Conservation (phyloP, 352 stramenopile species). For the Globisporangium barbulae region DNA sequence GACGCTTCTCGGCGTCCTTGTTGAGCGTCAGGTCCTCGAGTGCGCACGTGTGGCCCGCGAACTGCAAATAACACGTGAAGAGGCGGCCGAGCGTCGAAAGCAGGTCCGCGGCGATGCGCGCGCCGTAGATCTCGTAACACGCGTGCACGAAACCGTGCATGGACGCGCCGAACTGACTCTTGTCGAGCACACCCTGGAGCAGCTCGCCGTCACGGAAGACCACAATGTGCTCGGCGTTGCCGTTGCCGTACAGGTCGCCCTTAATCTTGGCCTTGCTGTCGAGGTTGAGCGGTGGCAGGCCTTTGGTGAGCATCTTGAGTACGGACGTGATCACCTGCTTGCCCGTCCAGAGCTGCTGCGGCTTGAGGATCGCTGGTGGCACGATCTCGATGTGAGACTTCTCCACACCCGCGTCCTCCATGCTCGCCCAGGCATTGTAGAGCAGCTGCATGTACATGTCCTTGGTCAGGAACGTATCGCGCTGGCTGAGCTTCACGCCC, state of each 20-base stretch:
- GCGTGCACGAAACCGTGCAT: constrained; percentile 98
- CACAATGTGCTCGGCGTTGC: constrained; percentile 95
- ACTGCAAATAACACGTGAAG: constrained; percentile 98
- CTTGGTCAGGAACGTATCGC: constrained; percentile 97
- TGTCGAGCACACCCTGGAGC: constrained; percentile 97
- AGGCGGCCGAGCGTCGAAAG: constrained; percentile 87
- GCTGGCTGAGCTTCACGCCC: constrained; percentile 97
- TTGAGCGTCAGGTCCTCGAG: constrained; percentile 99
- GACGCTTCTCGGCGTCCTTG: constrained; percentile 88
- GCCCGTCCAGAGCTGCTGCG: constrained; percentile 96
- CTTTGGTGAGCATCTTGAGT: constrained; percentile 92
- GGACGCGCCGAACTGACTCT: constrained; percentile 97
- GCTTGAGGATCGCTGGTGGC: constrained; percentile 97
- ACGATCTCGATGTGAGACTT: constrained; percentile 93
- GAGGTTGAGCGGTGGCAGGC: constrained; percentile 88
- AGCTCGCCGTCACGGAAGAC: constrained; percentile 96
- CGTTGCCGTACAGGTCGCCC: constrained; percentile 91
- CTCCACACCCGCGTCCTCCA: constrained; percentile 90
- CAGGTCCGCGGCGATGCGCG: constrained; percentile 79
- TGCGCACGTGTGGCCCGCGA: constrained; percentile 97
- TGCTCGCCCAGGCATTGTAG: constrained; percentile 94
- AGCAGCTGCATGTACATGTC: constrained; percentile 99
- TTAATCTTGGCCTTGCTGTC: constrained; percentile 97
- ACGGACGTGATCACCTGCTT: constrained; percentile 99
- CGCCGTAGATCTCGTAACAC: constrained; percentile 91